Percentiles rank a stretch among this genome's conserved stretches.
Conservation (phyloP, 176 grass and related monocot species). For the Phragmites australis region DNA sequence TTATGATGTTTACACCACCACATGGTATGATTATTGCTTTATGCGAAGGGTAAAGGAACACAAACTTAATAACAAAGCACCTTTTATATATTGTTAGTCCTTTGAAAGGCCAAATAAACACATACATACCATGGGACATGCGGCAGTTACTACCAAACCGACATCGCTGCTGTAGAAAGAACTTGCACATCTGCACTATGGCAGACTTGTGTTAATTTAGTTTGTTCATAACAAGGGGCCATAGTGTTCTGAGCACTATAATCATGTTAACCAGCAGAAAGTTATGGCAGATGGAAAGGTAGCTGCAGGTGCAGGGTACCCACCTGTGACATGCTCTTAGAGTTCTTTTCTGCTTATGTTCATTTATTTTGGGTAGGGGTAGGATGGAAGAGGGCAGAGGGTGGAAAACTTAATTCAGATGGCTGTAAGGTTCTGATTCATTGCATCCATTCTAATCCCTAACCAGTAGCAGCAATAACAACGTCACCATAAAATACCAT, state of each 20-base stretch:
- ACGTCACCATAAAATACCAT: not conserved
- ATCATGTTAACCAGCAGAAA: constrained; percentile 30
- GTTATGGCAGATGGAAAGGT: not conserved
- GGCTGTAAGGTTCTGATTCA: not conserved
- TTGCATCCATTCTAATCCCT: not conserved
- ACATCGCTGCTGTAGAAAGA: constrained; percentile 99
- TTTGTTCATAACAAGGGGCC: constrained; percentile 5
- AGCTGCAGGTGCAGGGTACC: constrained; percentile 1
- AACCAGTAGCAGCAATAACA: not conserved
- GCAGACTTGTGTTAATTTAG: constrained; percentile 61
- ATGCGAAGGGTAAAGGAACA: constrained; percentile 11
- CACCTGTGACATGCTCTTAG: constrained; percentile 13
- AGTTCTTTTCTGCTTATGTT: not conserved
- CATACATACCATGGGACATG: constrained; percentile 92
- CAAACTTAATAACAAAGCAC: not conserved
- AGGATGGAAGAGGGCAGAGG: not conserved
- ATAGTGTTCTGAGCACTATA: constrained; percentile 17
- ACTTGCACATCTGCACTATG: constrained; percentile 96
- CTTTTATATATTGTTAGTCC: constrained; percentile 25
- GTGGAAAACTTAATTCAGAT: not conserved
- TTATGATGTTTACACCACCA: constrained; percentile 1
- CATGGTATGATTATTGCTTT: not conserved
- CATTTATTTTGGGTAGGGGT: not conserved
- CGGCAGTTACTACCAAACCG: constrained; percentile 94
- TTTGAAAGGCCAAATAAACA: constrained; percentile 28